These are phyloP conservation scores for Fistulinella prunicolor DNA, from an alignment of 768 basidiomycete species.

Conservation along the genomic window DNA sequence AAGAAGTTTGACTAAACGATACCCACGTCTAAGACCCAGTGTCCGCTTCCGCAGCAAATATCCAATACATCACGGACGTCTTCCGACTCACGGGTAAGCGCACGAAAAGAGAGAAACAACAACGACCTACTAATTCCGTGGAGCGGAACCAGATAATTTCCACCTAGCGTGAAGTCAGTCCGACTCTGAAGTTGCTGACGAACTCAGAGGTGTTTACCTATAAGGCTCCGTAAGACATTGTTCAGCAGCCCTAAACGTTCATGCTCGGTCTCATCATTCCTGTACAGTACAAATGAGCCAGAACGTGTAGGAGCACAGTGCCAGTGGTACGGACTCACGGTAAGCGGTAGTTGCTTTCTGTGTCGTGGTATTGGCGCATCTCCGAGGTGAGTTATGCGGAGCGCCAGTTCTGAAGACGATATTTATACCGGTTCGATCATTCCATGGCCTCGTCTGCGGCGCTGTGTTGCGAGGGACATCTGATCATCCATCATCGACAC, in stretches of 20 bases:
- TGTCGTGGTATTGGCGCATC: conserved; percentile 4
- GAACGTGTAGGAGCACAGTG: too few species aligned
- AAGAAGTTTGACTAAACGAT: background rate
- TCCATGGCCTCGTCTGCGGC: too few species aligned
- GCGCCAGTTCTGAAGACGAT: background rate
- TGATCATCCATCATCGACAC: background rate
- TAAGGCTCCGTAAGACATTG: background rate
- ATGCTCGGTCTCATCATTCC: conserved; percentile 1
- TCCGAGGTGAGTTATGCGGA: background rate
- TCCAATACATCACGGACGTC: conserved; percentile 4
- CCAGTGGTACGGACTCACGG: conserved; percentile 3
- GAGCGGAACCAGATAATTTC: conserved; percentile 1
- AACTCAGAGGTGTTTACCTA: background rate
- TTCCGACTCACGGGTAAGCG: background rate
- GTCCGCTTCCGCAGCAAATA: conserved; percentile 6
- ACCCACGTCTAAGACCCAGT: conserved; percentile 7
- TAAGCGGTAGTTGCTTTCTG: conserved; percentile 2
- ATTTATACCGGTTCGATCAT: background rate
- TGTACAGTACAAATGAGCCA: too few species aligned
- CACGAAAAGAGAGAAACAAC: background rate
- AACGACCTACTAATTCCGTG: background rate
- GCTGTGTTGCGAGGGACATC: background rate
- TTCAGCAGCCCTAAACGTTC: conserved; percentile 1
- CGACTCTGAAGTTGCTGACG: too few species aligned
- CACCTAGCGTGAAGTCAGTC: too few species aligned